A percentile compares a stretch with the other conserved stretches of the same genome.
These are phyloP conservation scores for Cruciata laevipes DNA, from an alignment of 257 asterid species.

Conservation along the genomic window DNA sequence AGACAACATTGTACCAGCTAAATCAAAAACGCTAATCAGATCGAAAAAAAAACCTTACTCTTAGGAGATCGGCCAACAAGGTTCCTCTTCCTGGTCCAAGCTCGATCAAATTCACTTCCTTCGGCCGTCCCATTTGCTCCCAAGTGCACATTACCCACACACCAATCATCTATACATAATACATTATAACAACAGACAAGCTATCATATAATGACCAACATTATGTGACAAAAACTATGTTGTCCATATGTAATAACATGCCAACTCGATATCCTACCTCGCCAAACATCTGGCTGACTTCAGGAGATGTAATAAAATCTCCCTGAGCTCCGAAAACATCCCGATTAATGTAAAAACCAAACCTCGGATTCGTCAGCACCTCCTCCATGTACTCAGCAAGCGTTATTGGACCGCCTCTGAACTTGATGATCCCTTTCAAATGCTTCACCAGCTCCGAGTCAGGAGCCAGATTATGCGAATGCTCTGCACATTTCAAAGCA, in stretches of 20 bases:
- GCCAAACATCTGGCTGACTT: conserved; percentile 99
- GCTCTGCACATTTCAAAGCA: conserved; percentile 42
- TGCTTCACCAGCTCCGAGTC: conserved; percentile 84
- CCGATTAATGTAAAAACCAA: conserved; percentile 81
- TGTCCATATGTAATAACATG: background rate
- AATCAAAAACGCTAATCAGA: background rate
- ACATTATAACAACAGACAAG: conserved; percentile 9
- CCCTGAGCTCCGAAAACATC: conserved; percentile 94
- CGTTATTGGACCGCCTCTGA: conserved; percentile 97
- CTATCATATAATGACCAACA: background rate
- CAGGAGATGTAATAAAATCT: conserved; percentile 95
- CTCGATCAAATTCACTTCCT: conserved; percentile 73
- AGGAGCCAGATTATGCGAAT: conserved; percentile 54
- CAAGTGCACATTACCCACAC: conserved; percentile 98
- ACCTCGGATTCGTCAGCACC: conserved; percentile 84
- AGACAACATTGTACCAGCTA: background rate
- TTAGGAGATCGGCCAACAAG: conserved; percentile 87
- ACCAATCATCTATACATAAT: conserved; percentile 61
- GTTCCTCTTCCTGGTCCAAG: conserved; percentile 99
- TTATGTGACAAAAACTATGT: too few relatives aligned
- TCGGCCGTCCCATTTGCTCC: conserved; percentile 97
- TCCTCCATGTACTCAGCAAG: conserved; percentile 98
- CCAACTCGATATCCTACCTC: conserved; percentile 41
- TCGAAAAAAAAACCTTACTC: conserved; percentile 36
- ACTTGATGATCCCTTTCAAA: conserved; percentile 81